A percentile compares a stretch with the other conserved stretches of the same genome.
These are phyloP conservation scores for Setaria italica DNA, from an alignment of 202 grass and related monocot species.

Conservation along the genomic window DNA sequence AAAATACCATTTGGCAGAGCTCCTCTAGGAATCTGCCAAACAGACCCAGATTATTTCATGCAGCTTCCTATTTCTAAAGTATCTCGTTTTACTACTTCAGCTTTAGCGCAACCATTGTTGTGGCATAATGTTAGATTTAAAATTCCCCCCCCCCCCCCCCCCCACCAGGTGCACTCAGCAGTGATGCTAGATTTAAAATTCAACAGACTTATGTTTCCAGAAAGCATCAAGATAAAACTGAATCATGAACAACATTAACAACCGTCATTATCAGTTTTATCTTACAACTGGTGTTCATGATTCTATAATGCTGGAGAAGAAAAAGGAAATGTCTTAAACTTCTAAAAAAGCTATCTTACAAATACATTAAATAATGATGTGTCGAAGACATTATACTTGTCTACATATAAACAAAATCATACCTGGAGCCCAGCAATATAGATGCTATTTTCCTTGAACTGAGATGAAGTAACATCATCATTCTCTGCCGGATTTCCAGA, in stretches of 20 bases:
- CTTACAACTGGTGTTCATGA: too few relatives aligned
- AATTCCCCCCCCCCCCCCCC: too few relatives aligned
- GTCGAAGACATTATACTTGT: neutral
- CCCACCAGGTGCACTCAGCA: neutral
- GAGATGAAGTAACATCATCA: conserved; percentile 64
- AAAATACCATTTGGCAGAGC: too few relatives aligned
- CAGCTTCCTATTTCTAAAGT: too few relatives aligned
- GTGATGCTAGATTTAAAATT: neutral
- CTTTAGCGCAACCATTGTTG: neutral
- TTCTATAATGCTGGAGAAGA: neutral
- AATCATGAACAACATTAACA: neutral
- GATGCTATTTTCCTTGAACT: conserved; percentile 84
- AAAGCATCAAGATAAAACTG: neutral
- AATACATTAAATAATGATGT: conserved; percentile 22
- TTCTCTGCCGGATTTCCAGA: conserved; percentile 60
- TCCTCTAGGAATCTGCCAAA: too few relatives aligned
- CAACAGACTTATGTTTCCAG: neutral
- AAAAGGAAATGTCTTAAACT: neutral
- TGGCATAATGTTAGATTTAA: neutral
- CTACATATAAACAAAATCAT: conserved; percentile 31
- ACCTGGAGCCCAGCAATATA: conserved; percentile 78
- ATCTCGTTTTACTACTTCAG: neutral
- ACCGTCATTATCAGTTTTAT: neutral
- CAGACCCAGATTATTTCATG: neutral
- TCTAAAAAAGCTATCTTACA: neutral